Evolutionary conservation across 2,329 filamentous ascomycete genomes (phyloP).

Genomic region (Fusarium odoratissimum): DNA sequence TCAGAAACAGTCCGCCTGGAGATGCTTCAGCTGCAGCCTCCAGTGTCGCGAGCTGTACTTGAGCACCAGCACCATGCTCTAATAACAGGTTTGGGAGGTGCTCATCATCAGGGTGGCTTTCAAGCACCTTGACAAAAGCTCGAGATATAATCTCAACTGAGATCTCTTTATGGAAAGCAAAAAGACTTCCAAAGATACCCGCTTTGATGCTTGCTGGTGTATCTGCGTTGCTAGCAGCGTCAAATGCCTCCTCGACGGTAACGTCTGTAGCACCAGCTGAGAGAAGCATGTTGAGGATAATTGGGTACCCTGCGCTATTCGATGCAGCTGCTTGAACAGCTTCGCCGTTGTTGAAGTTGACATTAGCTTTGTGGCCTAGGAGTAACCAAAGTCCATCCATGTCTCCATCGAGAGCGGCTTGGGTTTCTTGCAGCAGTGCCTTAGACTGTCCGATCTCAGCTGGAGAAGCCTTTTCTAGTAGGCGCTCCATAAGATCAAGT

Average conservation of each 20-base stretch:
- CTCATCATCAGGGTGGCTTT: constrained; percentile 7
- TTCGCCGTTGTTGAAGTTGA: constrained; percentile 9
- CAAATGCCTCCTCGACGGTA: constrained; percentile 7
- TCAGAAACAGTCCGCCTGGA: background rate
- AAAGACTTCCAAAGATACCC: background rate
- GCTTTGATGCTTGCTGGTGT: background rate
- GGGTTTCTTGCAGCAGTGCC: background rate
- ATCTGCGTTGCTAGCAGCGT: background rate
- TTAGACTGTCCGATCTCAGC: constrained; percentile 17
- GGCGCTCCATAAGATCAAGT: background rate
- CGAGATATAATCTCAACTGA: background rate
- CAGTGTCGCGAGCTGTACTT: background rate
- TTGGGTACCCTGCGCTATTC: background rate
- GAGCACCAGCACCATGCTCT: constrained; percentile 7
- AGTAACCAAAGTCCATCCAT: constrained; percentile 2
- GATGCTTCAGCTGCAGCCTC: background rate
- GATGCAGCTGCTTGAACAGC: constrained; percentile 10
- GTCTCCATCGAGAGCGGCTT: background rate
- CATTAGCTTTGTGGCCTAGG: constrained; percentile 5
- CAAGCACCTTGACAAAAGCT: background rate
- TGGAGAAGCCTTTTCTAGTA: background rate
- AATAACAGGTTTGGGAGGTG: background rate
- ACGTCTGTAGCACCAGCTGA: background rate
- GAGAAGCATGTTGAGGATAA: constrained; percentile 9
- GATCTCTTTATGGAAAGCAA: background rate